Base-by-base conservation (phyloP, 169 alveolate genomes). In the Plasmodium yoelii region DNA sequence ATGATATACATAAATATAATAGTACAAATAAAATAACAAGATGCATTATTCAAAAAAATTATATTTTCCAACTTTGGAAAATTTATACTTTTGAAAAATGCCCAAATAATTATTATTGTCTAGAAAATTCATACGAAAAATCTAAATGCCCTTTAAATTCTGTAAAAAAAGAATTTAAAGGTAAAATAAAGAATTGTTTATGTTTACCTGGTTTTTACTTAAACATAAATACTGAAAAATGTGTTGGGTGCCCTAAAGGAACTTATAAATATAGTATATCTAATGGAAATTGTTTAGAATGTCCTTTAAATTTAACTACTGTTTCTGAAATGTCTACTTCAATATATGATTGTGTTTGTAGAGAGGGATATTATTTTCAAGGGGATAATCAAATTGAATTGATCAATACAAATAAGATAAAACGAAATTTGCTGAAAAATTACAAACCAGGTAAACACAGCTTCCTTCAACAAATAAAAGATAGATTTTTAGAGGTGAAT, bases 311-410 rank as follows among this genome's bases (percentile, higher is more conserved):
- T 75, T 88, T 94, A 72, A 86, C 92, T 44, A 94, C 96, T 1
- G 57, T 70, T 34, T 53, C 70, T 13, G 90, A 74, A 42, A 93
- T 91, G 6, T 87, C 96, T 9, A 92, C 28, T 74, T 73, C 89
- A 51, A 51, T 88, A n/a, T 84, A 94, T 26, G 94, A 92, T 57
- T 94, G 96, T 64, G 94, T 94, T 24, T 94, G 96, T 75, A 84
- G 92, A 46, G 94, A 91, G n/a, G 95, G 95, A n/a, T 80, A 94
- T 77, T 94, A 90, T 55, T 82, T 82, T 82, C 15, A 28, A 10
- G 71, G 84, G 28, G 28, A 13, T 26, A 67, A 53, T 34, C 39
- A n/a, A 15, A 61, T 82, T 44, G 12, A 65, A 42, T 44, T 69
- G 56, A 61, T 67, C 10, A 42, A 69, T 72, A 57, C 42, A 22